Conservation (phyloP, 495 filamentous ascomycete genomes). For the Neurospora sp. region DNA sequence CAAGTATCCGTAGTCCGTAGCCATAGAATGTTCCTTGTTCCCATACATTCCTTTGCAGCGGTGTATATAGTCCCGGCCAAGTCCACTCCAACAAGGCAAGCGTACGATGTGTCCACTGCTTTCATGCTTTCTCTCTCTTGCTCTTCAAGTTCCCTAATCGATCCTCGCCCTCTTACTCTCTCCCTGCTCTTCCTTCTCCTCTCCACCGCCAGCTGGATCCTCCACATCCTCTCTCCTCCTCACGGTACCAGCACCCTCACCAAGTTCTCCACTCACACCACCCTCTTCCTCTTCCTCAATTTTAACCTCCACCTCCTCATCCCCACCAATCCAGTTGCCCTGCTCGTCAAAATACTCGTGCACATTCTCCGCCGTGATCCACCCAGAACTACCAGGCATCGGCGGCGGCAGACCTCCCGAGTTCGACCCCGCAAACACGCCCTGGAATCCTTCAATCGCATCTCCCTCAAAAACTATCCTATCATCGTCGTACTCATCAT, state of each 20-base stretch:
- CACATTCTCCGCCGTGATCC: slow-evolving; percentile 97
- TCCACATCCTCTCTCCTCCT: slow-evolving; percentile 31
- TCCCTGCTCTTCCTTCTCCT: slow-evolving; percentile 18
- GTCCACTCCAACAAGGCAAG: no score
- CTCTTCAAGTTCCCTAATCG: slow-evolving; percentile 13
- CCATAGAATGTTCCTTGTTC: not conserved
- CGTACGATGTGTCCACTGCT: no score
- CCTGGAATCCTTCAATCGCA: slow-evolving; percentile 35
- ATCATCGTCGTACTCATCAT: slow-evolving; percentile 43
- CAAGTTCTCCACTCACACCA: slow-evolving; percentile 31
- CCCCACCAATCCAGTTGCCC: slow-evolving; percentile 43
- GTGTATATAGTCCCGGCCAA: no score
- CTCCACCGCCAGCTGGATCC: slow-evolving; percentile 14
- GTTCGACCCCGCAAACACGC: slow-evolving; percentile 29
- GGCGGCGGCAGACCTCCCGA: slow-evolving; percentile 58
- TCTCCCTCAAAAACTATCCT: slow-evolving; percentile 49
- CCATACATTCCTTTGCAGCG: not conserved
- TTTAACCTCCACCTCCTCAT: not conserved
- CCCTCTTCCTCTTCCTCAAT: slow-evolving; percentile 9
- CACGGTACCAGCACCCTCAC: slow-evolving; percentile 33
- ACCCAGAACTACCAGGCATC: slow-evolving; percentile 76
- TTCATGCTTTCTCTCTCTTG: not conserved
- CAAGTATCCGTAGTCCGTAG: not conserved
- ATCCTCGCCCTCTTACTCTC: slow-evolving; percentile 31
- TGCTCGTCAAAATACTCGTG: slow-evolving; percentile 55